A percentile compares a stretch with the other conserved stretches of the same genome.
phyloP scores from a whole-genome alignment of 1,284 basidiomycete genomes.

The Albatrellus sp. region DNA sequence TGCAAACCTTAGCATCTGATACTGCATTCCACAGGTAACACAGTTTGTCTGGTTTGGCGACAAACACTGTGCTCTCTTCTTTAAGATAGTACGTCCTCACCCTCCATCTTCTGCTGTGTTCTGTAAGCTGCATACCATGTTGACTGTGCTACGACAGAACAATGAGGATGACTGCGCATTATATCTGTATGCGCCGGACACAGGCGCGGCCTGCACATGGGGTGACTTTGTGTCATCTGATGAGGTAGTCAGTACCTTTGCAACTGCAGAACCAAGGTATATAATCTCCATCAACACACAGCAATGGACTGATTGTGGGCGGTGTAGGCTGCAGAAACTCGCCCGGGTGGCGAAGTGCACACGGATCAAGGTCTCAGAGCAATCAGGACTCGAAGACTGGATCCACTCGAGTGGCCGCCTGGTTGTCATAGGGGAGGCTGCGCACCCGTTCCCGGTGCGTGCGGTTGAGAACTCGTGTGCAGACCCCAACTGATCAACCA shows the following conservation, averaged over 20 bases:
- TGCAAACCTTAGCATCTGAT: slow-evolving; percentile 1
- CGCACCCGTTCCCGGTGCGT: slow-evolving; percentile 12
- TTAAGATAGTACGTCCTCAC: slow-evolving; percentile 21
- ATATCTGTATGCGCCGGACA: slow-evolving; percentile 14
- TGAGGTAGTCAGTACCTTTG: slow-evolving; percentile 6
- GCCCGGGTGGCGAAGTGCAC: slow-evolving; percentile 21
- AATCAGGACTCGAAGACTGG: slow-evolving; percentile 38
- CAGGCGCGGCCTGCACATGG: slow-evolving; percentile 11
- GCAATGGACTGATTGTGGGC: neutral
- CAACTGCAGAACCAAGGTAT: slow-evolving; percentile 26
- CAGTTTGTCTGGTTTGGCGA: slow-evolving; percentile 12
- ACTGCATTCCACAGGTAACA: slow-evolving; percentile 4
- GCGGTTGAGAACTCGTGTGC: neutral
- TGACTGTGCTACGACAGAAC: slow-evolving; percentile 12
- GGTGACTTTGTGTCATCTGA: slow-evolving; percentile 10
- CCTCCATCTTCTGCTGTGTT: neutral
- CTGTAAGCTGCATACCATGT: neutral
- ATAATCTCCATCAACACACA: neutral
- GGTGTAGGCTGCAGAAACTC: slow-evolving; percentile 30
- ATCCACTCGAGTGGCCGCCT: slow-evolving; percentile 30
- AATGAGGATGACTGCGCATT: slow-evolving; percentile 17
- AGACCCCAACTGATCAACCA: no score
- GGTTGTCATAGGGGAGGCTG: slow-evolving; percentile 32
- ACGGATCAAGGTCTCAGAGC: slow-evolving; percentile 25
- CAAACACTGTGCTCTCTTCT: slow-evolving; percentile 13